phyloP scores from a whole-genome alignment of 495 filamentous ascomycete genomes.

The Bryoglossum gracile region DNA sequence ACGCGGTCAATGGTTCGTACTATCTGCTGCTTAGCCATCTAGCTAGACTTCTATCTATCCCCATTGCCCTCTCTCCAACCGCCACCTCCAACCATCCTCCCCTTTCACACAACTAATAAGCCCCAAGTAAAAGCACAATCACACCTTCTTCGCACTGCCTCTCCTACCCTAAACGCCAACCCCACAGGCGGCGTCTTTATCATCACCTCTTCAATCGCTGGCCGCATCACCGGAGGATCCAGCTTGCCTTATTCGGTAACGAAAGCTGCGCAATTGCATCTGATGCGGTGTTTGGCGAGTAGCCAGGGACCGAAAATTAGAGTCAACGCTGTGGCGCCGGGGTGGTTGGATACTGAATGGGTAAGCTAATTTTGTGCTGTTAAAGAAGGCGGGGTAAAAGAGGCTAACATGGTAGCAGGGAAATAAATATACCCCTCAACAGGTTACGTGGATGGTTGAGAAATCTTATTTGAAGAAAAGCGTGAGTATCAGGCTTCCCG shows the following conservation, averaged over 20 bases:
- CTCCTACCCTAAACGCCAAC: conserved; percentile 61
- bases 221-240: conserved; percentile 34
- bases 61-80: no score
- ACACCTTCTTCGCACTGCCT: conserved; percentile 53
- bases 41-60: no score
- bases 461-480: conserved; percentile 37
- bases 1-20: conserved; percentile 59
- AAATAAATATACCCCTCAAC: conserved; percentile 36
- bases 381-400: conserved; percentile 1
- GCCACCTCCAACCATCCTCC: no score
- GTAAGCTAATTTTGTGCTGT: conserved; percentile 28
- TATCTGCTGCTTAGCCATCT: no score
- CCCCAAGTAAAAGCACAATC: conserved; percentile 61
- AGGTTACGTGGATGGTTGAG: conserved; percentile 31
- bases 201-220: conserved; percentile 59
- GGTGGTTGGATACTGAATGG: conserved; percentile 68
- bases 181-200: conserved; percentile 62
- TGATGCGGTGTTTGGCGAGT: conserved; percentile 65
- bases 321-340: conserved; percentile 61
- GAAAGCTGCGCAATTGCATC: conserved; percentile 56
- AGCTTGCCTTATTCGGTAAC: conserved; percentile 60
- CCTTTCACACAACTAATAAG: no score
- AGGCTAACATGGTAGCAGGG: conserved; percentile 31
- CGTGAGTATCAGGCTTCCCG: no score
- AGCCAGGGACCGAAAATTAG: conserved; percentile 59